phyloP scores from a whole-genome alignment of 495 filamentous ascomycete genomes.

The Penicillium flavigenum region DNA sequence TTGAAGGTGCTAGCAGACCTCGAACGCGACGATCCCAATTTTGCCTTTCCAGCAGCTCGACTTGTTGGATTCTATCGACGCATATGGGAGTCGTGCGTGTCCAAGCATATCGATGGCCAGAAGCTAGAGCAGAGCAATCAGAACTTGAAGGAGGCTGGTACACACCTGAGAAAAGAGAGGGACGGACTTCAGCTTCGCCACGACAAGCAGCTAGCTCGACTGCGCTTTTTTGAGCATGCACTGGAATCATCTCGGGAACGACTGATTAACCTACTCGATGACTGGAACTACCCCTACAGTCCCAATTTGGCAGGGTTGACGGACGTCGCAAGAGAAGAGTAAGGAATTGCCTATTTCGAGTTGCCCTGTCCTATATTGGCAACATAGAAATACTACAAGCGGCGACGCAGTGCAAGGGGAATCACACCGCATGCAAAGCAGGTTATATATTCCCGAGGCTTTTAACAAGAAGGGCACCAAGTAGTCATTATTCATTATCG shows the following conservation, averaged over 20 bases:
- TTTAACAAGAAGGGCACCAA: too few species aligned
- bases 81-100: conserved; percentile 6
- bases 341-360: not conserved
- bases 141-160: conserved; percentile 4
- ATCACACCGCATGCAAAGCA: too few species aligned
- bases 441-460: too few species aligned
- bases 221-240: conserved; percentile 7
- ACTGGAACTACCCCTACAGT: conserved; percentile 10
- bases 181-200: conserved; percentile 6
- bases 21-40: conserved; percentile 8
- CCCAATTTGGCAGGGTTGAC: conserved; percentile 3
- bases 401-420: too few species aligned
- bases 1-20: conserved; percentile 5
- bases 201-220: conserved; percentile 10
- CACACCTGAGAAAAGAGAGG: too few species aligned
- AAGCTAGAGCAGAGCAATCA: conserved; percentile 5
- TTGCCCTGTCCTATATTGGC: too few species aligned
- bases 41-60: not conserved
- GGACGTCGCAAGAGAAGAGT: not conserved
- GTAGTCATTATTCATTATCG: too few species aligned
- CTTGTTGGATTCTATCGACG: conserved; percentile 8
- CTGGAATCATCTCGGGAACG: conserved; percentile 8
- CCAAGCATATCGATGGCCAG: conserved; percentile 7
- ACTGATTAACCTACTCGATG: conserved; percentile 8
- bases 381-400: too few species aligned